A percentile compares a stretch with the other conserved stretches of the same genome.
Evolutionary conservation across 345 rosid genomes (phyloP).

Genomic region (Turritis glabra): DNA sequence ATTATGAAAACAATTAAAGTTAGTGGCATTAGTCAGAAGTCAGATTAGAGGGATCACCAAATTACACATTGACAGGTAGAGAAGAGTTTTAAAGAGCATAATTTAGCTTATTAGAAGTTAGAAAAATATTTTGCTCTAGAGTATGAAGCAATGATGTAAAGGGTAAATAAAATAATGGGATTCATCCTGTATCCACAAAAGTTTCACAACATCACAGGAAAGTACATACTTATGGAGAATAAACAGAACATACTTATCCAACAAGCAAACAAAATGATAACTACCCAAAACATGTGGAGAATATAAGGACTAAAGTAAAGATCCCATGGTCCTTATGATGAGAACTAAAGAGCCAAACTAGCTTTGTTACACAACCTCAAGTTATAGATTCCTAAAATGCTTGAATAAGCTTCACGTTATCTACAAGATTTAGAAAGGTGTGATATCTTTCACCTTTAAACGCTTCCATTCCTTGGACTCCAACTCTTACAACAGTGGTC

Average conservation of each 20-base stretch:
- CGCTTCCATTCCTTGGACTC: neutral
- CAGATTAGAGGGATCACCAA: no score
- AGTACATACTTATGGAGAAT: neutral
- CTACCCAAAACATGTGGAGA: no score
- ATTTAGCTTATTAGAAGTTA: no score
- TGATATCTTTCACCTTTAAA: neutral
- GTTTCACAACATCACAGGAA: neutral
- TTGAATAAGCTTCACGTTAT: neutral
- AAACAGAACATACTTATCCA: neutral
- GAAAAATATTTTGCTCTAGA: neutral
- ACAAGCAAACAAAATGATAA: neutral
- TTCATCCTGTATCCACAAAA: neutral
- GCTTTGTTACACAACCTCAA: neutral
- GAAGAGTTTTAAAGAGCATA: no score
- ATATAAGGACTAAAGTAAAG: no score
- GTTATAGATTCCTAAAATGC: neutral
- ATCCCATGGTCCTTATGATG: neutral
- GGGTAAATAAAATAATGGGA: neutral
- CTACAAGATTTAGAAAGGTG: neutral
- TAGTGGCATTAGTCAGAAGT: no score
- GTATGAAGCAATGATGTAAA: neutral
- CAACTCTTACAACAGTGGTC: neutral
- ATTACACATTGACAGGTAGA: no score
- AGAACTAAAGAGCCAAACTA: neutral
- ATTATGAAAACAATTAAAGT: no score